phyloP scores from a whole-genome alignment of 2,329 filamentous ascomycete species.

The Lojkania enalia region DNA sequence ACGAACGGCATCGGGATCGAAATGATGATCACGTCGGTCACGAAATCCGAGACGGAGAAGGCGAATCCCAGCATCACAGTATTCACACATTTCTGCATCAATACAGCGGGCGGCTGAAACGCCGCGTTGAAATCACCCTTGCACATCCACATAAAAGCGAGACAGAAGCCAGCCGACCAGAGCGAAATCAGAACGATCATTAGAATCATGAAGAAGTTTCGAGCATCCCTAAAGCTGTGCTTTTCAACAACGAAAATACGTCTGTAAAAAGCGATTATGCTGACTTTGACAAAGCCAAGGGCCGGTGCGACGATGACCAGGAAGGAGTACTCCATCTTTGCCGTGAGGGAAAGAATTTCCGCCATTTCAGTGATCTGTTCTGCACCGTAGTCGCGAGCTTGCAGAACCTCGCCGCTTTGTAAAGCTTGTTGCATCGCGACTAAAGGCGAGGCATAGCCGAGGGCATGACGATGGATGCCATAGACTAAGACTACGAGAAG shows the following conservation, averaged over 20 bases:
- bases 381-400: too few species aligned
- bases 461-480: too few species aligned
- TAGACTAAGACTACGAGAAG: too few species aligned
- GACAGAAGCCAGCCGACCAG: conserved; percentile 9
- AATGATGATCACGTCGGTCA: not conserved
- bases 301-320: not conserved
- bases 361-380: too few species aligned
- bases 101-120: not conserved
- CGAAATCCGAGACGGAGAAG: not conserved
- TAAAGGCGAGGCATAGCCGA: too few species aligned
- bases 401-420: too few species aligned
- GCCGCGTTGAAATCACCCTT: conserved; percentile 2
- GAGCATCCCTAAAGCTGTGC: conserved; percentile 7
- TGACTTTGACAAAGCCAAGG: conserved; percentile 1
- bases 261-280: conserved; percentile 13
- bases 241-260: conserved; percentile 9
- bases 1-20: conserved; percentile 1
- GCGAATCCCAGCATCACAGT: not conserved
- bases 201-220: conserved; percentile 11
- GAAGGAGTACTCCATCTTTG: not conserved
- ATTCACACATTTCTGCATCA: not conserved
- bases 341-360: too few species aligned
- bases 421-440: too few species aligned
- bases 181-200: conserved; percentile 12
- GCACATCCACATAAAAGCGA: conserved; percentile 17